Base-by-base conservation (phyloP, 2,329 filamentous ascomycete genomes). In the Neocatenulostroma microsporum region DNA sequence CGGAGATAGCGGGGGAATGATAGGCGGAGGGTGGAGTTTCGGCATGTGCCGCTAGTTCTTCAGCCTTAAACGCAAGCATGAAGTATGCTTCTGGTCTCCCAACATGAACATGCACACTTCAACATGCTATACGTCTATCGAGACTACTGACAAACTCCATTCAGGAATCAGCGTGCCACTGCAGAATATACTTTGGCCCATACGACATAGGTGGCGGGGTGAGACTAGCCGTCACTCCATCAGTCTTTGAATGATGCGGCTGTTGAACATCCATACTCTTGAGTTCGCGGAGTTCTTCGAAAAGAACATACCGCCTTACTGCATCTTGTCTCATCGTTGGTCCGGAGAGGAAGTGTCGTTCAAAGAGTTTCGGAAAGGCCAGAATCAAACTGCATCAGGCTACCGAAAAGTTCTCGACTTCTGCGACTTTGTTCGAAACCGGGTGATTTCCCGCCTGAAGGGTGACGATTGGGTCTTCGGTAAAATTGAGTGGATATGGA, bases 271-370 rank as follows among this genome's bases (percentile, higher is more conserved):
- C 14, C 13, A 13, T 11, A 39, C 19, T 10, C 36, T 34, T 14
- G 20, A 39, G 12, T 39, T 39, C 19, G 19, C 21, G n/a, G 30
- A 33, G 11, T 39, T 39, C 30, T 21, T 15, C 36, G 36, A 34
- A 4, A n/a, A 25, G 4, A 4, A 17, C 3, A 17, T 30, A 8
- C 26, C 26, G 6, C 10, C 26, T 3, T 44, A 41, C 17, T 34
- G 25, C 14, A 39, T 42, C 3, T 23, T 42, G 6, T 44, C 41
- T 10, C 41, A 44, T 21, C 30, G 33, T 11, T 44, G 41, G 41
- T 14, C 27, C 13, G 19, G 31, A 2, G 25, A 41, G 7, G 41
- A 44, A 28, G 25, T 40, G n/a, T 19, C 36, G 12, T 39, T 29
- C 30, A 34, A 41, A 17, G 36, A 41, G 6, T 21, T 37, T 11